Conservation (phyloP, 2,329 filamentous ascomycete species). For the Incumbomyces delicatus region DNA sequence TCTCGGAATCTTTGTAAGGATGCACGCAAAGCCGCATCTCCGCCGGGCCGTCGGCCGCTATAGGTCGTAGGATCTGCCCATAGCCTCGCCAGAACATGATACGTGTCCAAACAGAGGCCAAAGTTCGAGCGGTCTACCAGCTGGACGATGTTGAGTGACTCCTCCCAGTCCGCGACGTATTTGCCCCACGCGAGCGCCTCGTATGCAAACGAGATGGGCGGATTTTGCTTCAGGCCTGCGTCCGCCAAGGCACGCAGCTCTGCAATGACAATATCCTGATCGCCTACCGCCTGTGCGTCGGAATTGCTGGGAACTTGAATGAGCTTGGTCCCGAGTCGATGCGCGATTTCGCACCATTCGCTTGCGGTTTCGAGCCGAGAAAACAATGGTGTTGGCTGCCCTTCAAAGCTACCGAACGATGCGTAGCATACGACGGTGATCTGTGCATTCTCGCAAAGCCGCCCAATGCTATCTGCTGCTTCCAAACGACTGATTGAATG, state of each 20-base stretch:
- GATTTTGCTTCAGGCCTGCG: conserved; percentile 10
- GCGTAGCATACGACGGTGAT: conserved; percentile 28
- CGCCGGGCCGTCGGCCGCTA: conserved; percentile 17
- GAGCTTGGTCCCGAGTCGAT: conserved; percentile 21
- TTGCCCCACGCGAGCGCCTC: conserved; percentile 28
- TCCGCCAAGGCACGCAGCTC: conserved; percentile 27
- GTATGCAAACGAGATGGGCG: conserved; percentile 22
- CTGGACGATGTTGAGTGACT: conserved; percentile 21
- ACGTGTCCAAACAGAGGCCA: conserved; percentile 30
- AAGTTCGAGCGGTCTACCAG: conserved; percentile 27
- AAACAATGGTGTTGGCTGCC: conserved; percentile 21
- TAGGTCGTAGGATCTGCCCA: conserved; percentile 24
- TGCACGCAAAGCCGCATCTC: conserved; percentile 12
- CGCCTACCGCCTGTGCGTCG: conserved; percentile 11
- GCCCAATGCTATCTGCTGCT: conserved; percentile 49
- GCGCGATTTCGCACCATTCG: conserved; percentile 25
- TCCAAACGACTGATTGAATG: conserved; percentile 40
- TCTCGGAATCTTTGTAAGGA: conserved; percentile 19
- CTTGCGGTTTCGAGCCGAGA: conserved; percentile 23
- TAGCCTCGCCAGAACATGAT: conserved; percentile 26
- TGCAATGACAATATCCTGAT: conserved; percentile 22
- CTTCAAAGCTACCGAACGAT: conserved; percentile 30
- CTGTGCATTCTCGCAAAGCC: conserved; percentile 32
- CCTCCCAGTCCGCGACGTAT: conserved; percentile 27
- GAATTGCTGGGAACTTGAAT: conserved; percentile 28